Evolutionary conservation across 1,139 yeast species (phyloP), one percentile per base, ranked within the genome.

Genomic region (Protomyces gravidus): DNA sequence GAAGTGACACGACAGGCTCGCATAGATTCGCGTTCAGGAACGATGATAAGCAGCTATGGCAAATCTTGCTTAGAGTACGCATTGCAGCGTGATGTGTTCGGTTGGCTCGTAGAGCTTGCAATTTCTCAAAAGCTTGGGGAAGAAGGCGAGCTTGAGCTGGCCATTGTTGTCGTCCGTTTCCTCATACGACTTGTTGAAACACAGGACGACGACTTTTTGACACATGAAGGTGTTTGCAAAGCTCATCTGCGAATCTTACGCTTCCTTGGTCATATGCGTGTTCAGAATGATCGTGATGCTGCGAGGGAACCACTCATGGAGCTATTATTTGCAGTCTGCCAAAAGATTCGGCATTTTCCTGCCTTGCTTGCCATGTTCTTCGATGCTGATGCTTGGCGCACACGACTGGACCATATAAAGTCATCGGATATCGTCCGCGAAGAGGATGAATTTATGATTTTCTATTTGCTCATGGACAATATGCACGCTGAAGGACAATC

Each of bases 401-500:
- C 25, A 19, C 15, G 45, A 13, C 23, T 3, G 15, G 17, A 30
- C 1, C 32, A 28, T 28, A n/a, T n/a, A n/a, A n/a, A n/a, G n/a
- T 7, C 42, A 11, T 5, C 13, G 15, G 26, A 25, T 11, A 13
- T 17, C 6, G 4, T 15, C 3, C 15, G 30, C 3, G 17, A 26
- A 13, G 47, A 61, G 42, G 56, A 55, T 7, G 65, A 65, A 23
- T 66, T 68, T 56, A 71, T 72, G 9, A 61, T 71, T 39, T 64
- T 70, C 33, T 64, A 66, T 50, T 59, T 70, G 32, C 63, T 71
- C 11, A 55, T 69, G 17, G 69, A 68, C 45, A 67, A 66, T 50
- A 67, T 70, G 9, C 64, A 67, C 48, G 68, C 66, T 30, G 70
- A 67, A 11, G 71, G 67, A 3, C 61, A 61, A 1, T 65, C 66